Evolutionary conservation across 805 yeast species (phyloP).

Genomic region (Wickerhamomyces bovis): DNA sequence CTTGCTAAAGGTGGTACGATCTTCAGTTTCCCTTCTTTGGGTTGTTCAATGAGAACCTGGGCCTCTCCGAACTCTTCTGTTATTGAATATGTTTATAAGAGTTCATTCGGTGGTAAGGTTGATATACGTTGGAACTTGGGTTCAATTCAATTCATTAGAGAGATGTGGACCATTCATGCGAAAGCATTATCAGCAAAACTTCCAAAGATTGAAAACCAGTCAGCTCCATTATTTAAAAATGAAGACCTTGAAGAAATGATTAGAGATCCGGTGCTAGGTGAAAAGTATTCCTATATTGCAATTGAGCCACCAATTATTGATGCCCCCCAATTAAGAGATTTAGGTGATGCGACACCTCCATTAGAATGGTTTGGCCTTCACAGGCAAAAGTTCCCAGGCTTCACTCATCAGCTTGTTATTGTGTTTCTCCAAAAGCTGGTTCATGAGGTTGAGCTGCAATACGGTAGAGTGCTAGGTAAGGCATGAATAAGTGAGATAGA

Average conservation of each 20-base stretch:
- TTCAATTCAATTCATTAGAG: constrained; percentile 80
- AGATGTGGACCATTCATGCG: constrained; percentile 86
- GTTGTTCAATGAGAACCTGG: constrained; percentile 69
- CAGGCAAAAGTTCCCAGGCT: constrained; percentile 76
- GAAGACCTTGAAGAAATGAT: constrained; percentile 35
- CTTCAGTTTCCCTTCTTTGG: constrained; percentile 70
- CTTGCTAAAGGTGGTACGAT: constrained; percentile 75
- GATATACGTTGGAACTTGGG: constrained; percentile 94
- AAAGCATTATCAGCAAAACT: constrained; percentile 62
- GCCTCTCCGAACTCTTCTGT: constrained; percentile 46
- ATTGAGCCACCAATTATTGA: constrained; percentile 74
- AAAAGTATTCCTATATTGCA: constrained; percentile 52
- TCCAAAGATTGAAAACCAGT: constrained; percentile 25
- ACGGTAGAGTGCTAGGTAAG: constrained; percentile 36
- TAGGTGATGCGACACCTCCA: constrained; percentile 98
- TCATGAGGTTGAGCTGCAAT: constrained; percentile 51
- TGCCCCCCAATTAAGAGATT: constrained; percentile 82
- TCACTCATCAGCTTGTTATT: constrained; percentile 77
- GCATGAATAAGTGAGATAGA: constrained; percentile 22
- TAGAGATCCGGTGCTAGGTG: constrained; percentile 42
- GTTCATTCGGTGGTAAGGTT: constrained; percentile 83
- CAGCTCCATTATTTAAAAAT: constrained; percentile 22
- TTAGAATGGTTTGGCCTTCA: constrained; percentile 97
- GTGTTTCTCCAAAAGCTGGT: constrained; percentile 69
- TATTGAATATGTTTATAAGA: constrained; percentile 62